phyloP scores from a whole-genome alignment of 2,329 filamentous ascomycete genomes.

The Dactylellina haptotyla region DNA sequence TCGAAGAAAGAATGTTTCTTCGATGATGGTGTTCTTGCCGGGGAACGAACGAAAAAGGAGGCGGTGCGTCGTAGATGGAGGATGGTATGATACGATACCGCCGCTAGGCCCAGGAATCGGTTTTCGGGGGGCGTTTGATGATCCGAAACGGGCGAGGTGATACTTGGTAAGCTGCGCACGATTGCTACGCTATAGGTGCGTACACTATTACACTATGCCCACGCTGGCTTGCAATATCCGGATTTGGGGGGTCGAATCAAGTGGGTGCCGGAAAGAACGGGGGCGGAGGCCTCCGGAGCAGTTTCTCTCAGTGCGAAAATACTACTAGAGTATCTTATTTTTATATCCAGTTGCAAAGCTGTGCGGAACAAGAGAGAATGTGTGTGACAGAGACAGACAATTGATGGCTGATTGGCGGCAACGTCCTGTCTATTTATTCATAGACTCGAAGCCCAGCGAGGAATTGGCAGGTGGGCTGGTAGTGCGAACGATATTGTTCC shows the following conservation, averaged over 20 bases:
- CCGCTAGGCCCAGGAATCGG: neutral
- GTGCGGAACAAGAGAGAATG: too few species aligned
- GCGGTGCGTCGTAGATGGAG: neutral
- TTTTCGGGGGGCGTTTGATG: neutral
- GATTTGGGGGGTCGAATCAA: too few species aligned
- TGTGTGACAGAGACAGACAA: too few species aligned
- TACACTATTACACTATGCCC: too few species aligned
- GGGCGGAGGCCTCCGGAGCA: neutral
- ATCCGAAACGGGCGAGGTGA: slow-evolving; percentile 7
- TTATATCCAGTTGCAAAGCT: too few species aligned
- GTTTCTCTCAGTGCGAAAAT: too few species aligned
- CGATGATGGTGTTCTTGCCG: neutral
- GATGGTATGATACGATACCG: neutral
- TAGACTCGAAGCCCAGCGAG: too few species aligned
- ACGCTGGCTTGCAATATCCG: slow-evolving; percentile 3
- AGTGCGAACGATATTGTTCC: neutral
- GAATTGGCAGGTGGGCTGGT: neutral
- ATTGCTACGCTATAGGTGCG: too few species aligned
- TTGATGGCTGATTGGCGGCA: neutral
- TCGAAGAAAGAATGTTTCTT: neutral
- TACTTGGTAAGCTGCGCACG: too few species aligned
- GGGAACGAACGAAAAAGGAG: neutral
- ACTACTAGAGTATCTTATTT: too few species aligned
- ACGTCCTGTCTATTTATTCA: too few species aligned
- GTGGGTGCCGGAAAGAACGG: too few species aligned